Base-by-base conservation (phyloP, 2,329 filamentous ascomycete species). In the Aureobasidium vineae region DNA sequence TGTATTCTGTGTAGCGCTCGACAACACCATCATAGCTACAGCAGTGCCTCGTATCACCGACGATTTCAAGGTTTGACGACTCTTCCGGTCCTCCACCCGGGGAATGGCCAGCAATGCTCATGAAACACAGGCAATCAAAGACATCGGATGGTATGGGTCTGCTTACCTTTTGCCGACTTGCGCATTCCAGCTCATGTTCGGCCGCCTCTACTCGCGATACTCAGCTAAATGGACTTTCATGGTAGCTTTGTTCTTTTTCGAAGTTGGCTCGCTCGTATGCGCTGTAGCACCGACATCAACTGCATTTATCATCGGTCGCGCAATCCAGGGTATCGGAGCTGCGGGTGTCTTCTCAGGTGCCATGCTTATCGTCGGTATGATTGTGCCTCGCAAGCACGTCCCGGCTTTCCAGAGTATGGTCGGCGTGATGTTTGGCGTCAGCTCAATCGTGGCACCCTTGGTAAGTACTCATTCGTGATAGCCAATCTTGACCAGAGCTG, bases 171-270 rank as follows among this genome's bases (percentile, higher is more conserved):
- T 84, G 70, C 74, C 79, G 3, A 80, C 76, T 5, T 77, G 75
- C 36, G 72, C 77, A 21, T 52, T 72, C 0, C 81, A 82, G 66
- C 80, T 80, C 4, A 79, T 78, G 1, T 83, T 79, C 50, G 83
- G 80, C 28, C 83, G 83, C 75, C 85, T 88, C 1, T 90, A 86
- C 8, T 87, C 84, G 59, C 84, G 83, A 73, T 86, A 86, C 69
- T 76, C 80, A 11, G 78, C 85, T 67, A 83, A 82, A 70, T 82
- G 76, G 60, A 79, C 78, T 1, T 87, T 83, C 71, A 75, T 86
- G 5, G 74, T 77, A 61, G 73, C 79, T 47, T 76, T 87, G 33
- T 15, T 77, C 0, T 71, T 81, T 23, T 81, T 81, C 68, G 78
- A 81, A 65, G 23, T 86, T 0, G 85, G 85, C 2, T 85, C 82